These are phyloP conservation scores for Globisporangium cederbergense DNA, from an alignment of 352 stramenopile species.

Conservation along the genomic window DNA sequence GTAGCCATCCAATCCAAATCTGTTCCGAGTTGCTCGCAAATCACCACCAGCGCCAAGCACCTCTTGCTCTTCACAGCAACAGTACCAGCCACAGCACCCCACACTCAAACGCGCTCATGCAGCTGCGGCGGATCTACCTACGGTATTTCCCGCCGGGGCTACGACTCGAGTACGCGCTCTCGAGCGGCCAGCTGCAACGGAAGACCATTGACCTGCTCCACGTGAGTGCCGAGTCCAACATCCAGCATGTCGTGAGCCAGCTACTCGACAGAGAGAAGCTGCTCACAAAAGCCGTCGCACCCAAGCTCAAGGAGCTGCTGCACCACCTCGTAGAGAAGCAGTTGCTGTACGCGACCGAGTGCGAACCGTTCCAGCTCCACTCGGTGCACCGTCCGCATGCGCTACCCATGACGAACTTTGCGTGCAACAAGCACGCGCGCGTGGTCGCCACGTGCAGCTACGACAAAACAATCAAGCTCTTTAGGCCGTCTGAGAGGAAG, in stretches of 20 bases:
- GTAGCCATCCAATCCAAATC: neutral
- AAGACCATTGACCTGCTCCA: constrained; percentile 70
- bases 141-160: constrained; percentile 71
- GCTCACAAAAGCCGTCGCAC: constrained; percentile 35
- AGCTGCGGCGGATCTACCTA: constrained; percentile 60
- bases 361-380: constrained; percentile 28
- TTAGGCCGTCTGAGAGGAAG: constrained; percentile 32
- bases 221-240: constrained; percentile 65
- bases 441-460: constrained; percentile 71
- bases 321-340: constrained; percentile 76
- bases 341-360: constrained; percentile 27
- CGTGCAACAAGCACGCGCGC: constrained; percentile 57
- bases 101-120: constrained; percentile 30
- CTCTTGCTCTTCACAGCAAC: neutral
- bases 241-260: constrained; percentile 44
- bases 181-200: constrained; percentile 35
- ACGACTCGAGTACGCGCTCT: constrained; percentile 57
- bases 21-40: neutral
- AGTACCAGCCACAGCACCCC: too few species aligned
- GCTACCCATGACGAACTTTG: constrained; percentile 70
- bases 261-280: constrained; percentile 56
- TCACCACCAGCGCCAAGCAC: neutral
- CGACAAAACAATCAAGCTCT: constrained; percentile 66
- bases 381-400: constrained; percentile 50
- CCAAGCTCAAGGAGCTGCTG: constrained; percentile 57